Evolutionary conservation across 2,329 filamentous ascomycete species (phyloP).

Genomic region (Exophiala sp.): DNA sequence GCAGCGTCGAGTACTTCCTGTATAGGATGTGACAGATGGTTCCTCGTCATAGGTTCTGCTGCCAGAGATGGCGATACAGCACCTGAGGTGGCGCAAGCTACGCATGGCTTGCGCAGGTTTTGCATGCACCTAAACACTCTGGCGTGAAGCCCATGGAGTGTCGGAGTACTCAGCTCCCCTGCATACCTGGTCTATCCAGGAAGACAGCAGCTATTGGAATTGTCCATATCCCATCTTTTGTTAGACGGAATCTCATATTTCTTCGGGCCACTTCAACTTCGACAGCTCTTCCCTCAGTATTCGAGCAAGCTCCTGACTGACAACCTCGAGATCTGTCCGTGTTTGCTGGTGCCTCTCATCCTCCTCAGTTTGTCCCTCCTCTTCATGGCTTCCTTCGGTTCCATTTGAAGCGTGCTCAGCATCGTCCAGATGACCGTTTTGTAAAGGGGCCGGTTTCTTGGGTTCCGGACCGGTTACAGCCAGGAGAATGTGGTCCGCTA

Average conservation of each 20-base stretch:
- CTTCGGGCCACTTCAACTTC: slow-evolving; percentile 27
- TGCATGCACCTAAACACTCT: no score
- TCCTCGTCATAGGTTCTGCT: neutral
- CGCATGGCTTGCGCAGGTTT: no score
- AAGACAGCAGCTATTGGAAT: no score
- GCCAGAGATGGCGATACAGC: neutral
- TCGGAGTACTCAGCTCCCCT: no score
- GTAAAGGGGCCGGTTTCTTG: neutral
- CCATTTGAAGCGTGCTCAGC: neutral
- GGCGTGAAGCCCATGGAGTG: no score
- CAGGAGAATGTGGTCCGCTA: slow-evolving; percentile 27
- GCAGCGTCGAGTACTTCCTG: neutral
- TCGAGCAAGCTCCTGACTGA: slow-evolving; percentile 24
- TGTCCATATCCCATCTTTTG: neutral
- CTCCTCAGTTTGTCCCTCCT: slow-evolving; percentile 4
- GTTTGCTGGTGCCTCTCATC: slow-evolving; percentile 18
- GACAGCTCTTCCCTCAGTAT: slow-evolving; percentile 24
- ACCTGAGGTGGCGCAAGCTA: neutral
- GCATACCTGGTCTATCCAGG: no score
- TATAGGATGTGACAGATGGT: neutral
- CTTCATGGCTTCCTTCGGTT: slow-evolving; percentile 3
- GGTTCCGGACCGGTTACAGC: slow-evolving; percentile 27
- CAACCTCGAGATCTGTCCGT: slow-evolving; percentile 25
- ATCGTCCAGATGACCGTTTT: slow-evolving; percentile 2
- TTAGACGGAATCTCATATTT: slow-evolving; percentile 15